phyloP scores from a whole-genome alignment of 176 grass and related monocot species.

The Aechmea fasciata region DNA sequence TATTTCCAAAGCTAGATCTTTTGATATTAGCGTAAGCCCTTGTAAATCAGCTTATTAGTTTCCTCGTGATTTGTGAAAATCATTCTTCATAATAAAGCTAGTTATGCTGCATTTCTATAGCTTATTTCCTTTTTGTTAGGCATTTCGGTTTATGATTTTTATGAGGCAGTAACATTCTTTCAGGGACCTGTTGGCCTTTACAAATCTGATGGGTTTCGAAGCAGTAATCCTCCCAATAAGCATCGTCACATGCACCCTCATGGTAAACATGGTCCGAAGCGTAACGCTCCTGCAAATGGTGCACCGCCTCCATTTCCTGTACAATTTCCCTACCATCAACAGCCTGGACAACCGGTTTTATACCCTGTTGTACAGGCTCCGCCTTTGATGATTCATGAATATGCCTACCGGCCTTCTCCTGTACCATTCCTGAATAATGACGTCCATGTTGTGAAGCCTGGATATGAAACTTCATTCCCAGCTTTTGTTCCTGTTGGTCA shows the following conservation, averaged over 20 bases:
- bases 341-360: slow-evolving; percentile 49
- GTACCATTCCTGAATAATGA: slow-evolving; percentile 38
- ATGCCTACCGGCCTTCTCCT: slow-evolving; percentile 42
- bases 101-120: not conserved
- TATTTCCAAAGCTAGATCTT: not conserved
- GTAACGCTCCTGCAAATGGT: slow-evolving; percentile 37
- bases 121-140: slow-evolving; percentile 9
- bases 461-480: slow-evolving; percentile 28
- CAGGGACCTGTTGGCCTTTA: slow-evolving; percentile 30
- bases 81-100: not conserved
- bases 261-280: slow-evolving; percentile 51
- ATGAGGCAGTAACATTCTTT: slow-evolving; percentile 1
- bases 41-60: not conserved
- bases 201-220: slow-evolving; percentile 62
- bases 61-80: not conserved
- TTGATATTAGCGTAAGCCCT: not conserved
- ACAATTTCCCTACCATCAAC: slow-evolving; percentile 41
- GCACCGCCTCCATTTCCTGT: slow-evolving; percentile 49
- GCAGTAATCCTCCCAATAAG: slow-evolving; percentile 27
- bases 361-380: slow-evolving; percentile 49
- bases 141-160: slow-evolving; percentile 2
- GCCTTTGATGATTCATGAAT: slow-evolving; percentile 47
- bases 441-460: slow-evolving; percentile 37
- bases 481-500: slow-evolving; percentile 43
- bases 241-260: slow-evolving; percentile 34